A percentile compares a stretch with the other conserved stretches of the same genome.
Evolutionary conservation across 805 yeast genomes (phyloP).

Genomic region (Lachancea sp.): DNA sequence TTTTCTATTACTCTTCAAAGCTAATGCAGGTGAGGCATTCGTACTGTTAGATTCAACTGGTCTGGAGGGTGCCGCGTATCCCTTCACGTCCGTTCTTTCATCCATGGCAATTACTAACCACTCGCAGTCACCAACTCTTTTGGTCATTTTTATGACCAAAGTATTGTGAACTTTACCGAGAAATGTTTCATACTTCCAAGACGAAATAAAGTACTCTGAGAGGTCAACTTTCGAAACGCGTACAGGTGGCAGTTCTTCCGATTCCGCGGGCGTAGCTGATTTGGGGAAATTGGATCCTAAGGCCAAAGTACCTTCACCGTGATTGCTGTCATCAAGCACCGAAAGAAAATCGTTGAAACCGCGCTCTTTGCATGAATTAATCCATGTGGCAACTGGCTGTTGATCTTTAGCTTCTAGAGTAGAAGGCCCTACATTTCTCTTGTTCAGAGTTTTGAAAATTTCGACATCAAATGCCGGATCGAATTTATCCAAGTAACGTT

Average conservation of each 20-base stretch:
- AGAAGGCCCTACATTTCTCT: slow-evolving; percentile 20
- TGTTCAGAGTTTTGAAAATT: slow-evolving; percentile 24
- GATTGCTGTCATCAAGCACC: slow-evolving; percentile 16
- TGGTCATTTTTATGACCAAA: slow-evolving; percentile 33
- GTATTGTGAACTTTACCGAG: slow-evolving; percentile 33
- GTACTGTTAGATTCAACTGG: not conserved
- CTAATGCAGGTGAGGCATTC: not conserved
- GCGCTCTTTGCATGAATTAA: slow-evolving; percentile 20
- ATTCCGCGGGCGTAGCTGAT: slow-evolving; percentile 5
- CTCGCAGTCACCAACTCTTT: slow-evolving; percentile 36
- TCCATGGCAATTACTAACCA: slow-evolving; percentile 35
- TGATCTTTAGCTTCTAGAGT: slow-evolving; percentile 18
- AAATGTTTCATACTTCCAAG: slow-evolving; percentile 38
- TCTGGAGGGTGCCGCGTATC: slow-evolving; percentile 9
- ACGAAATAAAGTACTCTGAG: slow-evolving; percentile 36
- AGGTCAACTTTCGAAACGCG: slow-evolving; percentile 34
- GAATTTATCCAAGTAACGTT: slow-evolving; percentile 31
- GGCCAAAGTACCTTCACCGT: slow-evolving; percentile 19
- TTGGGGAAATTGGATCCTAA: slow-evolving; percentile 12
- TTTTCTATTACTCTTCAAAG: not conserved
- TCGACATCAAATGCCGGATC: slow-evolving; percentile 30
- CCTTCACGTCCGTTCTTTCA: slow-evolving; percentile 22
- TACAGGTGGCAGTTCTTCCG: slow-evolving; percentile 27
- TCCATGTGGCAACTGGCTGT: slow-evolving; percentile 23
- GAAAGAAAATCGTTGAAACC: slow-evolving; percentile 19